Evolutionary conservation across 768 basidiomycete genomes (phyloP).

Genomic region (Suillus subaureus): DNA sequence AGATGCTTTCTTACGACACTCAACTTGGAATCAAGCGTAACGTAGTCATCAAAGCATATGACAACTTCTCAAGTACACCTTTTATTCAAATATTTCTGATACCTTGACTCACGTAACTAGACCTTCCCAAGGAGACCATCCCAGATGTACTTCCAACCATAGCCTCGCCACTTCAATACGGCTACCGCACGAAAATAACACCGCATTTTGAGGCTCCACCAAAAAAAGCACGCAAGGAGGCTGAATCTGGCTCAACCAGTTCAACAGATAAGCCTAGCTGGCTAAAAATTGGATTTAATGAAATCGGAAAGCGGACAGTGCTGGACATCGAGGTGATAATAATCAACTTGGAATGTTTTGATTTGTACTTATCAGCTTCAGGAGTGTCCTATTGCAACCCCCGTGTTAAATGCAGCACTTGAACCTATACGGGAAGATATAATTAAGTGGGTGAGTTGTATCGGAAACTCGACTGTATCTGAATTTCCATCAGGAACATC

Average conservation of each 20-base stretch:
- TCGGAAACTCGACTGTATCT: conserved; percentile 1
- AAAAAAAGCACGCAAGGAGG: conserved; percentile 35
- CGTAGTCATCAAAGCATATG: conserved; percentile 83
- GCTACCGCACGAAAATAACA: conserved; percentile 95
- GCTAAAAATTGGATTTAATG: conserved; percentile 89
- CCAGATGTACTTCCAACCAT: conserved; percentile 76
- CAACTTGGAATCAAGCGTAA: conserved; percentile 88
- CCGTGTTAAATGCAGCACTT: conserved; percentile 72
- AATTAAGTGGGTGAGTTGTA: conserved; percentile 51
- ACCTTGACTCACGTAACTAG: conserved; percentile 29
- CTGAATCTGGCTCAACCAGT: background rate
- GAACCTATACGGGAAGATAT: conserved; percentile 64
- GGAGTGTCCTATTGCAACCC: conserved; percentile 93
- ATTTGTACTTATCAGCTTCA: conserved; percentile 28
- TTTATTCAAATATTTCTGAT: conserved; percentile 26
- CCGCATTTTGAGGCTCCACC: conserved; percentile 91
- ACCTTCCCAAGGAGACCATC: conserved; percentile 54
- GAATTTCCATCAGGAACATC: conserved; percentile 60
- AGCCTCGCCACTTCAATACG: conserved; percentile 86
- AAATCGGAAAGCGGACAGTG: conserved; percentile 68
- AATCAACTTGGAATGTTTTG: background rate
- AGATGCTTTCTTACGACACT: conserved; percentile 87
- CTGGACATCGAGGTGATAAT: conserved; percentile 86
- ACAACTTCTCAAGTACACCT: conserved; percentile 59
- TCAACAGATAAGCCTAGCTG: conserved; percentile 54